Percentiles rank a stretch among this genome's conserved stretches.
phyloP scores from a whole-genome alignment of 129 eudicot species.

The Oenanthe sinensis region DNA sequence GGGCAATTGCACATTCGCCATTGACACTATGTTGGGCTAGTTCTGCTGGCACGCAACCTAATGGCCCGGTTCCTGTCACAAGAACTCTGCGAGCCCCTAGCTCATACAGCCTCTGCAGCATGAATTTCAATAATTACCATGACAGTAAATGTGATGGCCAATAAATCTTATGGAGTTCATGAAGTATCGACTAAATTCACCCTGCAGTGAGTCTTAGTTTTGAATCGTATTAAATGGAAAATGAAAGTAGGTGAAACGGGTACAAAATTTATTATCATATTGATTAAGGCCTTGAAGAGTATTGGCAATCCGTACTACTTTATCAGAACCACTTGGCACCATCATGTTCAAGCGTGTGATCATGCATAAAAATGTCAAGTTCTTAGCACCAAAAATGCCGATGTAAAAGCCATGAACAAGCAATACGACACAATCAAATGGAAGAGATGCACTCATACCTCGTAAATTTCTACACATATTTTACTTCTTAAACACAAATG shows the following conservation, averaged over 20 bases:
- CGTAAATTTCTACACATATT: no score
- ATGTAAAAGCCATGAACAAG: no score
- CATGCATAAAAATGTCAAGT: no score
- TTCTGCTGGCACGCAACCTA: slow-evolving; percentile 78
- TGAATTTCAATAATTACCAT: neutral
- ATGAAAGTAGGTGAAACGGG: neutral
- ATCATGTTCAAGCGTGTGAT: no score
- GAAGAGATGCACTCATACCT: neutral
- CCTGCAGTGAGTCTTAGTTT: no score
- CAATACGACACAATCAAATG: neutral
- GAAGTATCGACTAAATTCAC: no score
- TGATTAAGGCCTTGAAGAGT: neutral
- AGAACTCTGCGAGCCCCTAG: slow-evolving; percentile 62
- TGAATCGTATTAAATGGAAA: neutral
- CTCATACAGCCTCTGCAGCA: slow-evolving; percentile 46
- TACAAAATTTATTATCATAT: neutral
- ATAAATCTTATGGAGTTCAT: no score
- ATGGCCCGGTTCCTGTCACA: slow-evolving; percentile 79
- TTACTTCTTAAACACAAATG: neutral
- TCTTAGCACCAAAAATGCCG: neutral
- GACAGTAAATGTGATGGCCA: neutral
- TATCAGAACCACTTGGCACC: no score
- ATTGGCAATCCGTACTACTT: neutral
- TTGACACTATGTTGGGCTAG: slow-evolving; percentile 42
- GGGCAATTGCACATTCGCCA: slow-evolving; percentile 52